Evolutionary conservation across 2,329 filamentous ascomycete species (phyloP).

Genomic region (Fusarium devonianum): DNA sequence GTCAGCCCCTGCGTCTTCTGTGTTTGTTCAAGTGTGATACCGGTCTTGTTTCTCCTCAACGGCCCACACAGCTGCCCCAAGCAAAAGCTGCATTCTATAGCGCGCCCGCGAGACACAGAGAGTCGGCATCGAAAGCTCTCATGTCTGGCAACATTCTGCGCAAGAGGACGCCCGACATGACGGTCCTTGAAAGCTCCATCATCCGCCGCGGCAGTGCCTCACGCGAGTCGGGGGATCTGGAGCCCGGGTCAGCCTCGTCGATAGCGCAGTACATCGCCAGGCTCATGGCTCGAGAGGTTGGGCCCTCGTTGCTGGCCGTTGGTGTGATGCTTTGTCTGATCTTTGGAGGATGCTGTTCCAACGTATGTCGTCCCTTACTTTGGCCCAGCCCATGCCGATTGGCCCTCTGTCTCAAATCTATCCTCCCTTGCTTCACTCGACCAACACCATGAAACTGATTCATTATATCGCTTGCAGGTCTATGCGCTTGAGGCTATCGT

Average conservation of each 20-base stretch:
- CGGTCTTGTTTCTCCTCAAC: too few species aligned
- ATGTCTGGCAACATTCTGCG: conserved; percentile 31
- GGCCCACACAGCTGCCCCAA: too few species aligned
- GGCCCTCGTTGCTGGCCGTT: conserved; percentile 59
- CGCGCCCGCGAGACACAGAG: too few species aligned
- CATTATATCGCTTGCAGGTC: conserved; percentile 65
- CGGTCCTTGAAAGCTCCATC: conserved; percentile 21
- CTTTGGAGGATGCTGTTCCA: conserved; percentile 94
- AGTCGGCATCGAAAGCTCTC: too few species aligned
- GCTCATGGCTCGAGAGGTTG: conserved; percentile 35
- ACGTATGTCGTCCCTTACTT: conserved; percentile 67
- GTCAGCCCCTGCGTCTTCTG: conserved; percentile 15
- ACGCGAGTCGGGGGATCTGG: conserved; percentile 21
- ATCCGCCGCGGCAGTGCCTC: conserved; percentile 16
- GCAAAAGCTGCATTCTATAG: too few species aligned
- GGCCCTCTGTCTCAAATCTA: background rate
- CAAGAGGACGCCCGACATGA: conserved; percentile 36
- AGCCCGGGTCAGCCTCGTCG: conserved; percentile 23
- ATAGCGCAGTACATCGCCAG: conserved; percentile 35
- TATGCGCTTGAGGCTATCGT: conserved; percentile 95
- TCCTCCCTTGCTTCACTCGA: background rate
- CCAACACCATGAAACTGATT: conserved; percentile 17
- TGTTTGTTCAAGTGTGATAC: too few species aligned
- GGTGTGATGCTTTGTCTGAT: conserved; percentile 81
- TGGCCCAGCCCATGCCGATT: too few species aligned